Percentiles rank a stretch among this genome's conserved stretches.
Evolutionary conservation across 805 yeast genomes (phyloP).

Genomic region (Kluyveromyces starmeri): DNA sequence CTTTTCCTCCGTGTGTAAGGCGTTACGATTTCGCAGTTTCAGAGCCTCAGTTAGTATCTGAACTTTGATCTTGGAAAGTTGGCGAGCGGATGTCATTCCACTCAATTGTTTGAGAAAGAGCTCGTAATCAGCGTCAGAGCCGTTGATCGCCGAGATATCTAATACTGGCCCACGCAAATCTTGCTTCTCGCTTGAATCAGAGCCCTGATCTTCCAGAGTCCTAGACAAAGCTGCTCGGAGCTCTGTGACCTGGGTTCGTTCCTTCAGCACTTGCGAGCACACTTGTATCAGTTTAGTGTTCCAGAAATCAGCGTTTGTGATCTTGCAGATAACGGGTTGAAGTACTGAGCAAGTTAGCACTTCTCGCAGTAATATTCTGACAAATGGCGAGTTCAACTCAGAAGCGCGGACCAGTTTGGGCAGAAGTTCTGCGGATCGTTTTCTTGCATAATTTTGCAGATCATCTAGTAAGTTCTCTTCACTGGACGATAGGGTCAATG

Average conservation of each 20-base stretch:
- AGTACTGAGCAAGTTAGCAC: conserved; percentile 52
- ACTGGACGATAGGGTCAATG: conserved; percentile 35
- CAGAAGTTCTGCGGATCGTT: conserved; percentile 31
- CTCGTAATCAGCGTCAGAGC: conserved; percentile 23
- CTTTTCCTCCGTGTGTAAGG: neutral
- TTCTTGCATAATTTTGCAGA: conserved; percentile 43
- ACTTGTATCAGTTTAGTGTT: conserved; percentile 53
- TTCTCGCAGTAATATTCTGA: conserved; percentile 47
- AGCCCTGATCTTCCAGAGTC: conserved; percentile 35
- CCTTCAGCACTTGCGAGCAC: conserved; percentile 58
- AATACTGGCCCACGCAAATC: neutral
- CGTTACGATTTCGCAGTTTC: conserved; percentile 5
- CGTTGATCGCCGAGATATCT: conserved; percentile 7
- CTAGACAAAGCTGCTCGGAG: conserved; percentile 61
- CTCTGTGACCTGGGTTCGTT: conserved; percentile 63
- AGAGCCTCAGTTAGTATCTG: conserved; percentile 14
- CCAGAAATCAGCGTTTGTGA: conserved; percentile 69
- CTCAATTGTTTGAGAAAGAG: conserved; percentile 18
- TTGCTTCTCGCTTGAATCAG: conserved; percentile 6
- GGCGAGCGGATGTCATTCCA: conserved; percentile 10
- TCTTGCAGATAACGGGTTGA: conserved; percentile 39
- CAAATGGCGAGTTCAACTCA: conserved; percentile 39
- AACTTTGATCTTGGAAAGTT: conserved; percentile 15
- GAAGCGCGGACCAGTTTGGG: conserved; percentile 42
- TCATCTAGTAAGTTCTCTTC: conserved; percentile 29